Evolutionary conservation across 2,329 filamentous ascomycete genomes (phyloP).

Genomic region (Aspergillus proliferans): DNA sequence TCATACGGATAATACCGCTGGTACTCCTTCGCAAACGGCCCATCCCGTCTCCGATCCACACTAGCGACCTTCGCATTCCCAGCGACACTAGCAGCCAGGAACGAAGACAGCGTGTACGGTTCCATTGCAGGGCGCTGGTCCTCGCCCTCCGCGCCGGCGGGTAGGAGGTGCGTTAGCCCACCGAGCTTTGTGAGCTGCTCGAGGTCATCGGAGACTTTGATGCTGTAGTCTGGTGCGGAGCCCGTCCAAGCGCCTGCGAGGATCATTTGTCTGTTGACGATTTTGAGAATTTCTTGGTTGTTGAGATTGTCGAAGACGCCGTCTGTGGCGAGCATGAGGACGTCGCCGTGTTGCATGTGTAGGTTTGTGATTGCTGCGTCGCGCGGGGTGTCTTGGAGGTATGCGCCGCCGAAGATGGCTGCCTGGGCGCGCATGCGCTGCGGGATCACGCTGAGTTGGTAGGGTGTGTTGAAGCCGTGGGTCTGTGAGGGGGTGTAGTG

Average conservation of each 20-base stretch:
- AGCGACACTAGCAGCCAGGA: slow-evolving; percentile 72
- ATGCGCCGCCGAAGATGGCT: slow-evolving; percentile 73
- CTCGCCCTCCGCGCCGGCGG: not conserved
- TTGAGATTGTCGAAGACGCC: slow-evolving; percentile 95
- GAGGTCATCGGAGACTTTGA: slow-evolving; percentile 59
- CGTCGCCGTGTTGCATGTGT: slow-evolving; percentile 77
- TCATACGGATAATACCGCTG: slow-evolving; percentile 81
- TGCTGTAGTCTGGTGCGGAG: slow-evolving; percentile 50
- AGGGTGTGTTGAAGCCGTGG: slow-evolving; percentile 96
- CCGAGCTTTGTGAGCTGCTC: slow-evolving; percentile 47
- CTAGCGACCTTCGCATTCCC: slow-evolving; percentile 79
- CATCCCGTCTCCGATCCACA: slow-evolving; percentile 71
- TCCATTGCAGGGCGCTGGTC: slow-evolving; percentile 7
- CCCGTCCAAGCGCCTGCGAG: slow-evolving; percentile 64
- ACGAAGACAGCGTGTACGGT: slow-evolving; percentile 61
- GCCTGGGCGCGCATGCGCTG: slow-evolving; percentile 71
- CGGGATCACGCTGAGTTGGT: slow-evolving; percentile 84
- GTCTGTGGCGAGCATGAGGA: slow-evolving; percentile 89
- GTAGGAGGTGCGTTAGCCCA: slow-evolving; percentile 28
- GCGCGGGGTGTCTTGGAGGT: slow-evolving; percentile 73
- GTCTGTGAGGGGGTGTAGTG: slow-evolving; percentile 80
- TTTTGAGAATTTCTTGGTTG: slow-evolving; percentile 77
- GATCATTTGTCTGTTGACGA: slow-evolving; percentile 72
- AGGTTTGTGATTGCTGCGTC: slow-evolving; percentile 77
- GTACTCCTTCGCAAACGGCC: slow-evolving; percentile 91